phyloP scores from a whole-genome alignment of 2,329 filamentous ascomycete species.

The Dissoconium aciculare region DNA sequence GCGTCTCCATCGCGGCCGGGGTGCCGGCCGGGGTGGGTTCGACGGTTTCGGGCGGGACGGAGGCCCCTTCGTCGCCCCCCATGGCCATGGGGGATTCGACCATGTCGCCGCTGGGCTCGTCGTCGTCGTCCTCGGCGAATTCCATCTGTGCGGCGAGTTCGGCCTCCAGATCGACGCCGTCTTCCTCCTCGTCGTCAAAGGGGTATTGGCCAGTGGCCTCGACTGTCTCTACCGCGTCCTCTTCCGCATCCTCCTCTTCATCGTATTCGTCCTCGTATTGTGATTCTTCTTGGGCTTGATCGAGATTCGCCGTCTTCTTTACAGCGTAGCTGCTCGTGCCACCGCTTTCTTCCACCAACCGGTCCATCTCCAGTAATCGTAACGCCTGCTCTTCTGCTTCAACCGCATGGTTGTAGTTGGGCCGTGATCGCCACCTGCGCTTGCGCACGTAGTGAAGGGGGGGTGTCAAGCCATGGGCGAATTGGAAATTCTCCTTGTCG shows the following conservation, averaged over 20 bases:
- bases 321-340: conserved; percentile 23
- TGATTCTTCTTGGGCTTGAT: conserved; percentile 23
- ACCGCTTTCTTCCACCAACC: conserved; percentile 35
- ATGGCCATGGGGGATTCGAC: no score
- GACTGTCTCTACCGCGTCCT: conserved; percentile 17
- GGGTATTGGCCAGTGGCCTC: conserved; percentile 6
- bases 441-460: conserved; percentile 77
- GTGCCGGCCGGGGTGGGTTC: conserved; percentile 2
- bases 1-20: conserved; percentile 13
- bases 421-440: conserved; percentile 67
- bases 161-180: conserved; percentile 13
- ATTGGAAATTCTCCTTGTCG: conserved; percentile 51
- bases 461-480: conserved; percentile 74
- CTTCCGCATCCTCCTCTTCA: conserved; percentile 28
- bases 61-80: not conserved
- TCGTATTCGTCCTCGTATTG: conserved; percentile 21
- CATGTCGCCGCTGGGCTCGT: no score
- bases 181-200: conserved; percentile 19
- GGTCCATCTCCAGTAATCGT: conserved; percentile 55
- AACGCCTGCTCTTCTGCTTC: conserved; percentile 70
- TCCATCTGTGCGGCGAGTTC: conserved; percentile 22
- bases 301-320: conserved; percentile 31
- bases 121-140: conserved; percentile 24
- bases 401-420: conserved; percentile 70
- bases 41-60: conserved; percentile 1